Conservation (phyloP, 805 yeast species). For the Saturnispora hagleri region DNA sequence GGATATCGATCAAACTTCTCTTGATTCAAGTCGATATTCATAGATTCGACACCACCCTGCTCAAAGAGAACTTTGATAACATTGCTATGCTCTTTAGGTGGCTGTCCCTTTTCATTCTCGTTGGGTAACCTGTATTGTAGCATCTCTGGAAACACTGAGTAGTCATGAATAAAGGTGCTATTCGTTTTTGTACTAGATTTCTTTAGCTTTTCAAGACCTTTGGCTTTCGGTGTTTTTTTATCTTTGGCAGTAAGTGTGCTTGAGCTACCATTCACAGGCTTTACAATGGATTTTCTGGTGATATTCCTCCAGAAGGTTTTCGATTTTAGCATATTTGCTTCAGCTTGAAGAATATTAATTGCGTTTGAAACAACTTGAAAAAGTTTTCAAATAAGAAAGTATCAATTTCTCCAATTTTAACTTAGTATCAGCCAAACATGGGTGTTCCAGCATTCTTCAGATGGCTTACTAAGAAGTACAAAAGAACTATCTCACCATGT, state of each 20-base stretch:
- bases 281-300: conserved; percentile 10
- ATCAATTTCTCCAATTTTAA: not conserved
- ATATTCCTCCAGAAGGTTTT: conserved; percentile 4
- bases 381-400: conserved; percentile 2
- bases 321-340: conserved; percentile 2
- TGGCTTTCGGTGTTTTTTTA: conserved; percentile 8
- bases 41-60: conserved; percentile 30
- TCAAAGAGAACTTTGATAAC: conserved; percentile 22
- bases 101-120: conserved; percentile 14
- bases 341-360: not conserved
- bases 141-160: conserved; percentile 25
- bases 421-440: conserved; percentile 32
- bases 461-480: conserved; percentile 90
- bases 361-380: not conserved
- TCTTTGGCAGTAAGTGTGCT: conserved; percentile 2
- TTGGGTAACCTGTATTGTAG: conserved; percentile 25
- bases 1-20: conserved; percentile 36
- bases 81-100: conserved; percentile 18
- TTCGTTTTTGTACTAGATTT: conserved; percentile 10
- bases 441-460: conserved; percentile 98
- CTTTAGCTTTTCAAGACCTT: conserved; percentile 11
- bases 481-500: conserved; percentile 88
- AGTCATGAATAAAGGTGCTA: conserved; percentile 26
- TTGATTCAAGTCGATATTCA: conserved; percentile 26
- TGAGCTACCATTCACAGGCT: not conserved